These are phyloP conservation scores for Zymoseptoria tritici DNA, from an alignment of 2,329 filamentous ascomycete species.

Conservation along the genomic window DNA sequence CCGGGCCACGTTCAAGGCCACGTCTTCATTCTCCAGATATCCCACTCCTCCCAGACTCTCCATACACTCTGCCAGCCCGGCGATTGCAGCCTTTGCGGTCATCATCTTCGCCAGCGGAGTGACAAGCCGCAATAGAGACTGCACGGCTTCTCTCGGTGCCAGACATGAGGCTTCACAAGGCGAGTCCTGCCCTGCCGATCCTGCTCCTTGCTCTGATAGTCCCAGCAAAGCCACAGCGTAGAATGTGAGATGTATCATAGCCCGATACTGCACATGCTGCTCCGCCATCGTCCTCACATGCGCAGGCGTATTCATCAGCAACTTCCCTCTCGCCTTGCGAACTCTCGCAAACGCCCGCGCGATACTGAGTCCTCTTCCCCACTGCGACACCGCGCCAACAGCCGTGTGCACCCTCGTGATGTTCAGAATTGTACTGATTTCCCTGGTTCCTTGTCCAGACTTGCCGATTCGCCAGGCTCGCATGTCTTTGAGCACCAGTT, in stretches of 20 bases:
- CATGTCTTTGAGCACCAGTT: slow-evolving; percentile 49
- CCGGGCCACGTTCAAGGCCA: slow-evolving; percentile 58
- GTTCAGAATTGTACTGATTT: slow-evolving; percentile 62
- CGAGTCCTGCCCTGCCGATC: slow-evolving; percentile 14
- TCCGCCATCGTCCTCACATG: slow-evolving; percentile 54
- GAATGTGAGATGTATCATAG: slow-evolving; percentile 46
- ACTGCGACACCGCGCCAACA: slow-evolving; percentile 46
- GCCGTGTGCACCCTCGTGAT: slow-evolving; percentile 57
- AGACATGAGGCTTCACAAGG: background rate
- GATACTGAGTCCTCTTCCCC: slow-evolving; percentile 51
- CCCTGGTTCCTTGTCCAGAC: slow-evolving; percentile 58
- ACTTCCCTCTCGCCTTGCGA: slow-evolving; percentile 44
- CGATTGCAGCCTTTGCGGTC: slow-evolving; percentile 45
- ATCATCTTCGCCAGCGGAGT: slow-evolving; percentile 56
- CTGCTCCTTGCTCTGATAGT: slow-evolving; percentile 39
- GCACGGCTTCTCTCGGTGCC: background rate
- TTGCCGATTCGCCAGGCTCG: slow-evolving; percentile 53
- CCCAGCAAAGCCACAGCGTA: slow-evolving; percentile 51
- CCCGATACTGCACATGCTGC: slow-evolving; percentile 50
- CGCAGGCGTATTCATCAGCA: slow-evolving; percentile 46
- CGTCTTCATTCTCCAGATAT: slow-evolving; percentile 56
- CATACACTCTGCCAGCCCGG: slow-evolving; percentile 51
- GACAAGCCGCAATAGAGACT: slow-evolving; percentile 48
- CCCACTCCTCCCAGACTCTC: slow-evolving; percentile 60
- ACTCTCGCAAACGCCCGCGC: slow-evolving; percentile 53